Evolutionary conservation across 495 filamentous ascomycete species (phyloP).

Genomic region (Neurospora sp.): DNA sequence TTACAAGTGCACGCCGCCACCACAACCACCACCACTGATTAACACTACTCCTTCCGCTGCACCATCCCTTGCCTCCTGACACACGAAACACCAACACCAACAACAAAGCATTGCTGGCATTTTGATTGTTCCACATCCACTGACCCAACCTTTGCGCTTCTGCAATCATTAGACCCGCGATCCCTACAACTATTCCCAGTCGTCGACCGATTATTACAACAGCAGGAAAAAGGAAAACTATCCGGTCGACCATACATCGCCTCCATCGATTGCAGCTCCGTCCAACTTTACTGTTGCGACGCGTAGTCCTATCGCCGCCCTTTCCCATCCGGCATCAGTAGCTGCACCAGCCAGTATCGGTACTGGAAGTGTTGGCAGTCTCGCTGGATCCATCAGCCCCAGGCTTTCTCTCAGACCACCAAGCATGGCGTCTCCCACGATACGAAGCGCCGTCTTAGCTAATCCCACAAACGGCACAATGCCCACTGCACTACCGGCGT

Average conservation of each 20-base stretch:
- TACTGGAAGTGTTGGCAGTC: not conserved
- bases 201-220: conserved; percentile 43
- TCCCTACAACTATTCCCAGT: conserved; percentile 36
- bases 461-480: conserved; percentile 31
- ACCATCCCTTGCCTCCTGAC: conserved; percentile 1
- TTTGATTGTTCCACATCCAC: conserved; percentile 5
- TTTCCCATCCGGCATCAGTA: conserved; percentile 42
- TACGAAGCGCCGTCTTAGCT: conserved; percentile 34
- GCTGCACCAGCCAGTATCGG: not conserved
- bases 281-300: conserved; percentile 43
- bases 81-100: conserved; percentile 1
- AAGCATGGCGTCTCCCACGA: conserved; percentile 41
- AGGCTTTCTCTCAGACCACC: conserved; percentile 33
- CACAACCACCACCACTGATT: not conserved
- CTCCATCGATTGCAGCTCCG: conserved; percentile 17
- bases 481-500: conserved; percentile 21
- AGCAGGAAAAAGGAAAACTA: conserved; percentile 13
- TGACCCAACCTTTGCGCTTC: conserved; percentile 13
- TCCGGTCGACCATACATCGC: conserved; percentile 41
- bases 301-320: conserved; percentile 41
- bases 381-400: conserved; percentile 41
- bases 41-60: not conserved
- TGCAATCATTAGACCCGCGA: conserved; percentile 36
- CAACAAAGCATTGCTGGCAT: not conserved
- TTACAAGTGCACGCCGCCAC: not conserved